A percentile compares a stretch with the other conserved stretches of the same genome.
phyloP scores from a whole-genome alignment of 2,329 filamentous ascomycete genomes.

The Colletotrichum zoysiae region DNA sequence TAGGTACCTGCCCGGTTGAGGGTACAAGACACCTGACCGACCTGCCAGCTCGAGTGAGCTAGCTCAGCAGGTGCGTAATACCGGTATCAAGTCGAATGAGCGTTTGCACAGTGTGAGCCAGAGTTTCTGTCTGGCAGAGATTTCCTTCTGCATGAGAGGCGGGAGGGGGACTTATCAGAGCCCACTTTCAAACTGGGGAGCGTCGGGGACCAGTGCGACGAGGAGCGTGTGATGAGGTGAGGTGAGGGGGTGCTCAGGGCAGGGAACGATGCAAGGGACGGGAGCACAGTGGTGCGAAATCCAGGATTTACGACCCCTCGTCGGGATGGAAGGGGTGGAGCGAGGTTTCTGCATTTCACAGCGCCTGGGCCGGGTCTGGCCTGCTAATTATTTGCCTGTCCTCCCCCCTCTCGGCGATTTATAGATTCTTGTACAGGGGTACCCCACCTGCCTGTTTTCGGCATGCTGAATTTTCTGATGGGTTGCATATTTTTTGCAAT shows the following conservation, averaged over 20 bases:
- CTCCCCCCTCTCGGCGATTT: conserved; percentile 40
- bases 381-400: conserved; percentile 25
- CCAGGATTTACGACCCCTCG: conserved; percentile 22
- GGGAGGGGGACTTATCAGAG: conserved; percentile 31
- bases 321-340: conserved; percentile 29
- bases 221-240: conserved; percentile 29
- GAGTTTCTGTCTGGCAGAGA: conserved; percentile 4
- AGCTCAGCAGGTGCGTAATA: conserved; percentile 10
- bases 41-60: background rate
- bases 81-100: background rate
- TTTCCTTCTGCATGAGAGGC: conserved; percentile 10
- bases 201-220: conserved; percentile 14
- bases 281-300: conserved; percentile 22
- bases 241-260: conserved; percentile 29
- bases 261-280: conserved; percentile 40
- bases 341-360: conserved; percentile 7
- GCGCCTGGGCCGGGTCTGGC: conserved; percentile 21
- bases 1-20: too few relatives aligned
- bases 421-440: conserved; percentile 33
- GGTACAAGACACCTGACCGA: too few relatives aligned
- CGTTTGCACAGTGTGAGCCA: conserved; percentile 35
- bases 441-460: conserved; percentile 28
- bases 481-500: conserved; percentile 7
- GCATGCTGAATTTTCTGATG: conserved; percentile 30
- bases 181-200: conserved; percentile 22